phyloP scores from a whole-genome alignment of 1,284 basidiomycete species.

The Cronartium ribicola region DNA sequence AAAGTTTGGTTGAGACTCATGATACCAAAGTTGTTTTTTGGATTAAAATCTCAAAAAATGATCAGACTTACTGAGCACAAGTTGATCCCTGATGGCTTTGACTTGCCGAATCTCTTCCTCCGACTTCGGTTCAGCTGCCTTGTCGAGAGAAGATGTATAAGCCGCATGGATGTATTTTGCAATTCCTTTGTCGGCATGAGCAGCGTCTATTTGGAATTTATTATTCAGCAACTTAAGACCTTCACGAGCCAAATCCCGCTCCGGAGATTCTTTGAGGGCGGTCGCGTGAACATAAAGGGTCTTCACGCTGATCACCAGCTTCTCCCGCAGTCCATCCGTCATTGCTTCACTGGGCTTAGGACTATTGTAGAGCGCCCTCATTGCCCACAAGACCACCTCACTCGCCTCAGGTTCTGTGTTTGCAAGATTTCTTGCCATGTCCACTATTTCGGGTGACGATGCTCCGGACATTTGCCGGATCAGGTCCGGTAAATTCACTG shows the following conservation, averaged over 20 bases:
- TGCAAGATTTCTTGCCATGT: no score
- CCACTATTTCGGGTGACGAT: background rate
- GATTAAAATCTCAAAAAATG: no score
- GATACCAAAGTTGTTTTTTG: no score
- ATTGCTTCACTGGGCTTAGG: background rate
- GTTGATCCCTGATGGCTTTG: no score
- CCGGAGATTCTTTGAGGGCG: background rate
- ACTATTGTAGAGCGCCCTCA: background rate
- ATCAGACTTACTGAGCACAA: no score
- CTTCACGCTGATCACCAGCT: constrained; percentile 3
- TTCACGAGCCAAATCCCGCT: background rate
- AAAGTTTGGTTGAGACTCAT: no score
- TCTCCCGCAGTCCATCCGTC: background rate
- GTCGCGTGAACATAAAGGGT: background rate
- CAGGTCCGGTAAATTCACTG: background rate
- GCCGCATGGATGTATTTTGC: background rate
- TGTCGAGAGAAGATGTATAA: background rate
- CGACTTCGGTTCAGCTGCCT: no score
- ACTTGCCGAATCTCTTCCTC: no score
- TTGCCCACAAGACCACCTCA: background rate
- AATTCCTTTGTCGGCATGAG: background rate
- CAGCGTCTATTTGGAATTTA: background rate
- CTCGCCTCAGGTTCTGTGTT: no score
- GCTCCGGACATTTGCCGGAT: background rate
- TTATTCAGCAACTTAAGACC: no score